Percentiles rank a stretch among this genome's conserved stretches.
Evolutionary conservation across 495 filamentous ascomycete species (phyloP).

Genomic region (Friedmanniomyces endolithicus): DNA sequence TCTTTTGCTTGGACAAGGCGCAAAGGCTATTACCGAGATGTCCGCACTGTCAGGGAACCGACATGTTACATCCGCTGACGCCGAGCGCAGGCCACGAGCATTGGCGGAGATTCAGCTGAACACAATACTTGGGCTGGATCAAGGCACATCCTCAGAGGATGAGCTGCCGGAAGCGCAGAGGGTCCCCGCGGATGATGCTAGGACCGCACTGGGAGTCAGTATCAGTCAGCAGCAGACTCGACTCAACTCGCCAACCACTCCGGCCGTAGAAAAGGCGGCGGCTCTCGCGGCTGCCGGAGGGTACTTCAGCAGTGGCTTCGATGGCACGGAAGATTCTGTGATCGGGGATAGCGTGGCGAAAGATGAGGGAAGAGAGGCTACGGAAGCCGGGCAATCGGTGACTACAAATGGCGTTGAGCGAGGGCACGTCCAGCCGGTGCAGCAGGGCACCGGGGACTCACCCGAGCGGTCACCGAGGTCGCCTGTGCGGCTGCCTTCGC

Average conservation of each 20-base stretch:
- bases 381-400: not conserved
- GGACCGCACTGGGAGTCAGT: slow-evolving; percentile 61
- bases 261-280: slow-evolving; percentile 61
- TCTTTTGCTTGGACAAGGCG: not conserved
- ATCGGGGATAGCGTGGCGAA: not conserved
- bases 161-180: slow-evolving; percentile 10
- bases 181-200: slow-evolving; percentile 38
- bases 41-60: not conserved
- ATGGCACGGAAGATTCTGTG: not conserved
- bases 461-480: slow-evolving; percentile 16
- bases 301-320: slow-evolving; percentile 36
- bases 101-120: slow-evolving; percentile 14
- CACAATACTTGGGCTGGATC: slow-evolving; percentile 5
- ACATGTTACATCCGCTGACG: not conserved
- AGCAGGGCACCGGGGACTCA: not conserved
- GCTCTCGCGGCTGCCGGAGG: slow-evolving; percentile 48
- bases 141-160: slow-evolving; percentile 20
- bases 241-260: slow-evolving; percentile 56
- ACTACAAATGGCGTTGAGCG: not conserved
- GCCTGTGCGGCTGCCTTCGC: slow-evolving; percentile 31
- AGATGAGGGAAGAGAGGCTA: not conserved
- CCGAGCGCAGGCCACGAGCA: slow-evolving; percentile 7
- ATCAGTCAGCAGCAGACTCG: slow-evolving; percentile 61
- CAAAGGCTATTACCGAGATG: not conserved
- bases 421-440: not conserved